Conservation (phyloP, 805 yeast species). For the Phaffomyces antillensis region DNA sequence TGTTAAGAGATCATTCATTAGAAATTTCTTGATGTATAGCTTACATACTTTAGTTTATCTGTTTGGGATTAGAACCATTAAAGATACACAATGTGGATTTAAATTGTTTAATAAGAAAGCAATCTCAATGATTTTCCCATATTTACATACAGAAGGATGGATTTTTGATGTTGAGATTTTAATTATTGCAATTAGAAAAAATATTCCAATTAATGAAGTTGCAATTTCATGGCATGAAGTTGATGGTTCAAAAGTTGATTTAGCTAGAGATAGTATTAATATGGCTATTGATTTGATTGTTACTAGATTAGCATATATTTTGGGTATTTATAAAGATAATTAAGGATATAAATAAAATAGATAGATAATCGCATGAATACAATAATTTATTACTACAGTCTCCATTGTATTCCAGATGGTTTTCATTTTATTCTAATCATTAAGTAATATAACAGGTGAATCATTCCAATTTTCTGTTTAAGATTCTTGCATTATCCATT, state of each 20-base stretch:
- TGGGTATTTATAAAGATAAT: conserved; percentile 65
- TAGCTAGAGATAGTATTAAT: conserved; percentile 81
- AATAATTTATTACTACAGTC: not conserved
- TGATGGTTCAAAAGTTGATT: conserved; percentile 87
- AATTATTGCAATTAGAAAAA: conserved; percentile 67
- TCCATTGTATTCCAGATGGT: not conserved
- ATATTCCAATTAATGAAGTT: conserved; percentile 63
- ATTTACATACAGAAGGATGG: conserved; percentile 96
- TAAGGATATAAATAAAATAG: not conserved
- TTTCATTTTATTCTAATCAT: not conserved
- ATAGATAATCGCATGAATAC: not conserved
- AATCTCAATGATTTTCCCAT: conserved; percentile 63
- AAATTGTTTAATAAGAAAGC: conserved; percentile 79
- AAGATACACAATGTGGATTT: conserved; percentile 97
- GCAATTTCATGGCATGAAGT: conserved; percentile 97
- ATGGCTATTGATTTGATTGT: conserved; percentile 95
- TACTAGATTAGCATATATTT: conserved; percentile 77
- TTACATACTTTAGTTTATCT: conserved; percentile 78
- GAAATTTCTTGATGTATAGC: conserved; percentile 91
- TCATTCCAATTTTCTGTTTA: conserved; percentile 19
- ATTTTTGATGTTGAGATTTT: conserved; percentile 93
- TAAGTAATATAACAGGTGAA: not conserved
- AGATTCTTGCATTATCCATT: conserved; percentile 50
- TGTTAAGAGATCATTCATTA: conserved; percentile 80
- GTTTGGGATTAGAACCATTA: conserved; percentile 80